Base-by-base conservation (phyloP, 2,329 filamentous ascomycete species). In the Bipolaris oryzae region DNA sequence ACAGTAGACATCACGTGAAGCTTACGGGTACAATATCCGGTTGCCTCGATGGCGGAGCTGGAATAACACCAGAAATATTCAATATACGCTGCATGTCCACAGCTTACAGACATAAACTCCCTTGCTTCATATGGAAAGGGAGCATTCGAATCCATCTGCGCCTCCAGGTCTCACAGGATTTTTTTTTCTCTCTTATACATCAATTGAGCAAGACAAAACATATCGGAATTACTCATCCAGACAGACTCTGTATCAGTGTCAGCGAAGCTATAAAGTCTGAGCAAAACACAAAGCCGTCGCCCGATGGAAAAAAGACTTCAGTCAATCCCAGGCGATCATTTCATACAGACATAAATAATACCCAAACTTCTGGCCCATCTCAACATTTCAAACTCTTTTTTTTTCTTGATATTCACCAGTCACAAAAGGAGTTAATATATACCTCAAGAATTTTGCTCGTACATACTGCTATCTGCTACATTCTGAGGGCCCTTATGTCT, bases 401-500 rank as follows among this genome's bases (percentile, higher is more conserved):
- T 50, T 60, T 74, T 74, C 18, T 69, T 71, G n/a, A n/a, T n/a
- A n/a, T 50, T 74, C 20, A 70, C 71, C 34, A 70, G 70, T 45
- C 70, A 74, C 55, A 74, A 71, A 43, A 43, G 71, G 69, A 37
- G 72, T 72, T 34, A 58, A 59, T 41, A 64, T 73, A 46, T 74
- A 73, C 59, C 59, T 64, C 13, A 47, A 74, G 41, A 73, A 74
- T 53, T 68, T 68, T 2, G 41, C 71, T 15, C 63, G 72, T 20
- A 63, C 60, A 7, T 66, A 71, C 42, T 68, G 70, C 7, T 53
- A 68, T 41, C 47, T 75, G 11, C 47, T 74, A 23, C 64, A 71
- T 43, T 71, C 70, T 6, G 42, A 50, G 2, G 61, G 51, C 21
- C 70, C 71, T 3, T 73, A 72, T 37, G 49, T 71, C 20, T 63